These are phyloP conservation scores for Nothomitra cinnamomea DNA, from an alignment of 2,329 filamentous ascomycete species.

Conservation along the genomic window DNA sequence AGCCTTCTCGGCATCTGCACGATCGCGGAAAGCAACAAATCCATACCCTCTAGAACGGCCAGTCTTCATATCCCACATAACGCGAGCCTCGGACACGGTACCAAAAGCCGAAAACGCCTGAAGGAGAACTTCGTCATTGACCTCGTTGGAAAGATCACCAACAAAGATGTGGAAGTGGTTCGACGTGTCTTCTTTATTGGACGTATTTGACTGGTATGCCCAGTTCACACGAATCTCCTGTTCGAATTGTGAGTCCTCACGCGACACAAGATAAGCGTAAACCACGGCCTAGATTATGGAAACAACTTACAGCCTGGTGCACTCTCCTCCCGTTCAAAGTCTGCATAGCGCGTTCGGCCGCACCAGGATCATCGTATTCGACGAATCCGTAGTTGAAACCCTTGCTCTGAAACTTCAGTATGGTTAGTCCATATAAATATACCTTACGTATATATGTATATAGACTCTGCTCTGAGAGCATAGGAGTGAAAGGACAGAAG, in stretches of 20 bases:
- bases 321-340: slow-evolving; percentile 90
- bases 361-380: slow-evolving; percentile 94
- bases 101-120: slow-evolving; percentile 96
- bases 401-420: slow-evolving; percentile 50
- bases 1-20: slow-evolving; percentile 85
- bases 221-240: slow-evolving; percentile 98
- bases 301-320: slow-evolving; percentile 66
- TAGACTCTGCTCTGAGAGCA: background rate
- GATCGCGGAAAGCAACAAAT: slow-evolving; percentile 93
- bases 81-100: slow-evolving; percentile 87
- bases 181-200: slow-evolving; percentile 91
- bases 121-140: slow-evolving; percentile 86
- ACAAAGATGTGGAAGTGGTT: slow-evolving; percentile 99
- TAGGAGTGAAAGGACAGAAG: background rate
- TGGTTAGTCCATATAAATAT: slow-evolving; percentile 4
- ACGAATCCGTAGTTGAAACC: slow-evolving; percentile 98
- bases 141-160: slow-evolving; percentile 92
- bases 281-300: background rate
- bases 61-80: slow-evolving; percentile 99
- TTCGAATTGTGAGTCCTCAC: slow-evolving; percentile 6
- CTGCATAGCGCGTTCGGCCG: slow-evolving; percentile 92
- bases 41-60: slow-evolving; percentile 93
- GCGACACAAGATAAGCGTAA: background rate
- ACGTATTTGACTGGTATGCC: slow-evolving; percentile 94
- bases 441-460: slow-evolving; percentile 4